Evolutionary conservation across 2,329 filamentous ascomycete species (phyloP).

Genomic region (Knoxdaviesia proteae): DNA sequence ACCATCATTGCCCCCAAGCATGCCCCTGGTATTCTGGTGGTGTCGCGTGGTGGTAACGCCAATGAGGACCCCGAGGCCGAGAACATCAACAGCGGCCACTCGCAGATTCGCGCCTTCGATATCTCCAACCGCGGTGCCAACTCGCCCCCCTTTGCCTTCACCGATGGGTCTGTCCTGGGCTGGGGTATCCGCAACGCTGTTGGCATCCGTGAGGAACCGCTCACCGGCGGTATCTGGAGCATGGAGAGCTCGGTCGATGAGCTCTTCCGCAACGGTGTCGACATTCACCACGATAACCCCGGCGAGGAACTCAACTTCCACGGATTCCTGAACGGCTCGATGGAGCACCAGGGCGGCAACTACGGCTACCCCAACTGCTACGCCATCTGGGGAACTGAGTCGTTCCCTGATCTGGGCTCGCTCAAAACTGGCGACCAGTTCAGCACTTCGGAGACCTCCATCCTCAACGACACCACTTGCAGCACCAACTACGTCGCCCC

Average conservation of each 20-base stretch:
- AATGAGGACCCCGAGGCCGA: slow-evolving; percentile 39
- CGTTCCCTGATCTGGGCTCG: slow-evolving; percentile 17
- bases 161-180: slow-evolving; percentile 27
- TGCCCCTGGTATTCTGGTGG: slow-evolving; percentile 34
- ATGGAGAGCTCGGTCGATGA: slow-evolving; percentile 56
- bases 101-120: slow-evolving; percentile 43
- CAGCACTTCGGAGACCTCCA: slow-evolving; percentile 13
- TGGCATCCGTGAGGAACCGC: slow-evolving; percentile 42
- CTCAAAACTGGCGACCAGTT: slow-evolving; percentile 30
- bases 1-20: slow-evolving; percentile 41
- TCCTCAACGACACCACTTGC: slow-evolving; percentile 23
- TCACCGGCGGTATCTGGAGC: slow-evolving; percentile 28
- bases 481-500: slow-evolving; percentile 23
- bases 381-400: slow-evolving; percentile 35
- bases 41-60: slow-evolving; percentile 41
- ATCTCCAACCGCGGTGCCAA: slow-evolving; percentile 11
- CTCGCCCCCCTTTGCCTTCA: slow-evolving; percentile 19
- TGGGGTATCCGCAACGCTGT: slow-evolving; percentile 59
- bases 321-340: slow-evolving; percentile 27
- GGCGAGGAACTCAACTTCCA: slow-evolving; percentile 57
- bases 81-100: slow-evolving; percentile 31
- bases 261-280: slow-evolving; percentile 31
- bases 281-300: slow-evolving; percentile 48
- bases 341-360: slow-evolving; percentile 21
- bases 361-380: slow-evolving; percentile 56